phyloP scores from a whole-genome alignment of 345 rosid species.

The Nasturtium officinale region DNA sequence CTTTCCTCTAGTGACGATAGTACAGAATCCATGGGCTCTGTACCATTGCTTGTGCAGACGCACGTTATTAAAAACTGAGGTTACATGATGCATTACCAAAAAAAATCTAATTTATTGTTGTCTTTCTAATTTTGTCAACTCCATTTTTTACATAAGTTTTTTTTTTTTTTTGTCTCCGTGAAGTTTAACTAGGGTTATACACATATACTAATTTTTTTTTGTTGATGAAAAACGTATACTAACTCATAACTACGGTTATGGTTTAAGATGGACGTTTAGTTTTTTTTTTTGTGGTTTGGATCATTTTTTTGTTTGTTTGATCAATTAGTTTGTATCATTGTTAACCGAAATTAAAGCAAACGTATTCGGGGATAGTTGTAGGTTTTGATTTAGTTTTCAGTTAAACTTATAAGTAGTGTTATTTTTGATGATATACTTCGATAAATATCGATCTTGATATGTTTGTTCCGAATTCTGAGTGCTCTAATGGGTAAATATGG shows the following conservation, averaged over 20 bases:
- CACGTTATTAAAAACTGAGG: conserved; percentile 30
- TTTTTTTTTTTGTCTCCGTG: neutral
- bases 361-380: no score
- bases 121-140: neutral
- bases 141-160: neutral
- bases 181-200: neutral
- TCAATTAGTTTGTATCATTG: neutral
- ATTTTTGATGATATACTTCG: neutral
- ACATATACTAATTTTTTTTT: no score
- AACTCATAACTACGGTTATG: neutral
- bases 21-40: conserved; percentile 48
- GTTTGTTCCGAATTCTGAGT: neutral
- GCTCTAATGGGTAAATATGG: neutral
- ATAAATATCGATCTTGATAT: neutral
- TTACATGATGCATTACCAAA: conserved; percentile 15
- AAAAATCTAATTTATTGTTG: neutral
- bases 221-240: no score
- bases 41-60: conserved; percentile 40
- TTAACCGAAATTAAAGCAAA: no score
- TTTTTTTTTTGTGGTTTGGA: neutral
- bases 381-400: neutral
- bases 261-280: neutral
- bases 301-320: neutral
- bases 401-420: neutral
- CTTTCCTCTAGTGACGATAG: conserved; percentile 27